Evolutionary conservation across 2,329 filamentous ascomycete genomes (phyloP), one percentile per base, ranked within the genome.

Genomic region (Lecanicillium sp.): DNA sequence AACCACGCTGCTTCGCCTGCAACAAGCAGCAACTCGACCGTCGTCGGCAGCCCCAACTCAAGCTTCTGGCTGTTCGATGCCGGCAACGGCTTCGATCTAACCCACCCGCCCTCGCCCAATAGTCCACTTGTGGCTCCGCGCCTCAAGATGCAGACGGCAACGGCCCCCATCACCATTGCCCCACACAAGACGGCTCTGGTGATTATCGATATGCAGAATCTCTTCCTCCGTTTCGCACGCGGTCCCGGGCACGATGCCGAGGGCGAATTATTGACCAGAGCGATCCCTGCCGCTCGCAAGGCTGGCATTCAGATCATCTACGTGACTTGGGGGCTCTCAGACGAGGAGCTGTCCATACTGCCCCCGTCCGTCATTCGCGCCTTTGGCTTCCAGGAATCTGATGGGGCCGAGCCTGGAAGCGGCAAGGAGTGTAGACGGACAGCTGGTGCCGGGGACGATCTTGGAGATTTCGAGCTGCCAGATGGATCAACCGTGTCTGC

Each of bases 301-400:
- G 42, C 40, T 2, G 42, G 42, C 4, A 41, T 43, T 17, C 50
- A 60, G 49, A 48, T 74, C 15, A 53, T 75, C 15, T 74, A 71
- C 69, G 58, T 75, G 31, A 77, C 74, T 48, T 79, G 74, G 75
- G 74, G 73, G 3, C 57, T 79, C 28, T 71, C 62, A 0, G 65
- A 74, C n/a, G 46, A 56, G 14, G 73, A 78, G 46, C 50, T 78
- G 12, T 48, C 50, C 3, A 51, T 44, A 3, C 68, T 79, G 60
- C 73, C 74, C 6, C 68, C 74, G 7, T 60, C 60, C 12, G 59
- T 71, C 4, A 51, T 64, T 37, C 55, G 67, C 11, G 62, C 67
- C 12, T 79, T 79, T 52, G 64, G 40, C n/a, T 34, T 22, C 27
- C 29, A 39, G 28, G 19, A 34, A 30, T 29, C 36, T 14, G 41